Evolutionary conservation across 495 filamentous ascomycete species (phyloP).

Genomic region (Penicillium maclennaniae): DNA sequence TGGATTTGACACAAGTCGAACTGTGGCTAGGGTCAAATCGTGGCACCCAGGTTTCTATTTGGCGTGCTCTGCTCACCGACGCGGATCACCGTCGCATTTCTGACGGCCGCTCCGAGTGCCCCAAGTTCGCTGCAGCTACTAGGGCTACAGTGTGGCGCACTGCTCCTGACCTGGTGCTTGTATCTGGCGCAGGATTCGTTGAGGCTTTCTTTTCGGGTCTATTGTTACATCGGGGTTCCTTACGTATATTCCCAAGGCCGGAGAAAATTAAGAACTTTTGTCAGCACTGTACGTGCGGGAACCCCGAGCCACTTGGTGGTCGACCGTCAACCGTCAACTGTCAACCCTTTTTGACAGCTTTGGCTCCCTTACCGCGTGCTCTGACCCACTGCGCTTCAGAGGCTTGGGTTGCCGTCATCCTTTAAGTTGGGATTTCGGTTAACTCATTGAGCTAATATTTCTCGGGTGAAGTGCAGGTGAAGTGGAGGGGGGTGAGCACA

Average conservation of each 20-base stretch:
- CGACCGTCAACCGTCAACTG: too few species aligned
- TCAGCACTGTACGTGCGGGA: not conserved
- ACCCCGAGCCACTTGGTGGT: not conserved
- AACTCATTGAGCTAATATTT: not conserved
- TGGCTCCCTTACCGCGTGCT: not conserved
- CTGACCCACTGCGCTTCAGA: not conserved
- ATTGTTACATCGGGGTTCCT: not conserved
- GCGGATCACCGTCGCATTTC: slow-evolving; percentile 1
- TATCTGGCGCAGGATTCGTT: not conserved
- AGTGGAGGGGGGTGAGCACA: not conserved
- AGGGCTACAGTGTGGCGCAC: slow-evolving; percentile 13
- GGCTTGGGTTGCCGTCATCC: not conserved
- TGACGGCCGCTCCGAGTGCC: slow-evolving; percentile 18
- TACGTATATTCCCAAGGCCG: not conserved
- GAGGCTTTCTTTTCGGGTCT: not conserved
- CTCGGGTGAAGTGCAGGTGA: not conserved
- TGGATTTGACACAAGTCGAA: not conserved
- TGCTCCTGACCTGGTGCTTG: not conserved
- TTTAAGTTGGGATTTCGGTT: not conserved
- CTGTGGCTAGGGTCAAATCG: slow-evolving; percentile 19
- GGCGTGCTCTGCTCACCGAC: slow-evolving; percentile 14
- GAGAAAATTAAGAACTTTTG: not conserved
- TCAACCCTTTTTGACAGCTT: not conserved
- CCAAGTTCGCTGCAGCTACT: slow-evolving; percentile 3
- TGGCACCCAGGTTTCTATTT: slow-evolving; percentile 16